A percentile compares a stretch with the other conserved stretches of the same genome.
Evolutionary conservation across 2,329 filamentous ascomycete species (phyloP).

Genomic region (Penicillium sp.): DNA sequence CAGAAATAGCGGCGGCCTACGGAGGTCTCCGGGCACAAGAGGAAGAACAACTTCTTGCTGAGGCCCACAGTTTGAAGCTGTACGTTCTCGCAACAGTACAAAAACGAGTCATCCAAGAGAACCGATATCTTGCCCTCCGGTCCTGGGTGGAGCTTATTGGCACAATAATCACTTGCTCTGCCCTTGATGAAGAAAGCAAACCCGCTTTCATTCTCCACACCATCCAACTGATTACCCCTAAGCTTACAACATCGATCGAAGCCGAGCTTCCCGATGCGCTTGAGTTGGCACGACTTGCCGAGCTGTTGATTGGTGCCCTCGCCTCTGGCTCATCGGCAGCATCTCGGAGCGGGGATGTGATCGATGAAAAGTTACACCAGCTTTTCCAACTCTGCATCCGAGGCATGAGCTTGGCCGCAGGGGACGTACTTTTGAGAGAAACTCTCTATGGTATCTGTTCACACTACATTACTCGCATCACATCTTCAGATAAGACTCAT

Average conservation of each 20-base stretch:
- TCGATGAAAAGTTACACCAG: constrained; percentile 87
- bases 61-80: constrained; percentile 40
- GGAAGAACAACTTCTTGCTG: constrained; percentile 43
- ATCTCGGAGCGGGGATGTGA: constrained; percentile 63
- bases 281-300: constrained; percentile 77
- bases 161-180: constrained; percentile 79
- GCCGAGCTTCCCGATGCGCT: constrained; percentile 70
- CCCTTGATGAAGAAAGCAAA: constrained; percentile 72
- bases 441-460: constrained; percentile 92
- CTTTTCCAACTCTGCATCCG: constrained; percentile 85
- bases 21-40: constrained; percentile 50
- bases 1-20: constrained; percentile 32
- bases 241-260: constrained; percentile 74
- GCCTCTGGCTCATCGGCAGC: constrained; percentile 38
- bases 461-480: constrained; percentile 74
- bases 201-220: constrained; percentile 81
- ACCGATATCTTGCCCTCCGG: constrained; percentile 68
- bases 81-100: constrained; percentile 47
- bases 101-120: constrained; percentile 37
- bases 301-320: constrained; percentile 56
- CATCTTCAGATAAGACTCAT: constrained; percentile 51
- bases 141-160: constrained; percentile 85
- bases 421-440: constrained; percentile 72
- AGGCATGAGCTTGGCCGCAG: constrained; percentile 73
- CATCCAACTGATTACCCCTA: constrained; percentile 83